These are phyloP conservation scores for Evernia prunastri DNA, from an alignment of 495 filamentous ascomycete species.

Conservation along the genomic window DNA sequence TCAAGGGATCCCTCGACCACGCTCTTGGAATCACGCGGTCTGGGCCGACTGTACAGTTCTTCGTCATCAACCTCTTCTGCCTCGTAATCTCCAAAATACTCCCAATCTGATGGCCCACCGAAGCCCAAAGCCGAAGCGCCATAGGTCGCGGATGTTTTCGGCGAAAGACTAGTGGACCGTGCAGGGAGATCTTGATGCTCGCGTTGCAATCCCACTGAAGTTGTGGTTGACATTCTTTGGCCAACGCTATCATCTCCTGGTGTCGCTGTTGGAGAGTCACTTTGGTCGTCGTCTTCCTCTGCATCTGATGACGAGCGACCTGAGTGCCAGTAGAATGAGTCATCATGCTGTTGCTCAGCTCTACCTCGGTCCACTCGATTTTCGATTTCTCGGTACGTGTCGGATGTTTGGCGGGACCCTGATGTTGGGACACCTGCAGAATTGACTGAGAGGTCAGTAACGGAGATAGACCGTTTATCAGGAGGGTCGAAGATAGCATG, in stretches of 20 bases:
- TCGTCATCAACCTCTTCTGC: conserved; percentile 33
- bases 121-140: conserved; percentile 44
- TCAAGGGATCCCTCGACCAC: conserved; percentile 17
- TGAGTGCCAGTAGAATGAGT: conserved; percentile 29
- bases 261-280: conserved; percentile 15
- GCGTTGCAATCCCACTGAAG: conserved; percentile 6
- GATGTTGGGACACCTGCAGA: conserved; percentile 17
- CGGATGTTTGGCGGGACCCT: conserved; percentile 25
- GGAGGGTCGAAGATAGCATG: conserved; percentile 14
- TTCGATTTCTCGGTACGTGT: conserved; percentile 22
- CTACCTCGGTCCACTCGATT: conserved; percentile 6
- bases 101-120: conserved; percentile 56
- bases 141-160: conserved; percentile 14
- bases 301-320: conserved; percentile 24
- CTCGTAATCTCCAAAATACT: conserved; percentile 41
- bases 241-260: conserved; percentile 13
- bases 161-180: conserved; percentile 19
- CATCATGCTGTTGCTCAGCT: conserved; percentile 21
- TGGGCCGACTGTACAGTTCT: conserved; percentile 25
- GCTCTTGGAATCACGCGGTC: conserved; percentile 10
- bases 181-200: conserved; percentile 14
- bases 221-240: conserved; percentile 5
- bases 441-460: conserved; percentile 20
- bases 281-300: conserved; percentile 18
- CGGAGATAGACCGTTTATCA: conserved; percentile 18